Evolutionary conservation across 1,284 basidiomycete species (phyloP).

Genomic region (Ganoderma multipileum): DNA sequence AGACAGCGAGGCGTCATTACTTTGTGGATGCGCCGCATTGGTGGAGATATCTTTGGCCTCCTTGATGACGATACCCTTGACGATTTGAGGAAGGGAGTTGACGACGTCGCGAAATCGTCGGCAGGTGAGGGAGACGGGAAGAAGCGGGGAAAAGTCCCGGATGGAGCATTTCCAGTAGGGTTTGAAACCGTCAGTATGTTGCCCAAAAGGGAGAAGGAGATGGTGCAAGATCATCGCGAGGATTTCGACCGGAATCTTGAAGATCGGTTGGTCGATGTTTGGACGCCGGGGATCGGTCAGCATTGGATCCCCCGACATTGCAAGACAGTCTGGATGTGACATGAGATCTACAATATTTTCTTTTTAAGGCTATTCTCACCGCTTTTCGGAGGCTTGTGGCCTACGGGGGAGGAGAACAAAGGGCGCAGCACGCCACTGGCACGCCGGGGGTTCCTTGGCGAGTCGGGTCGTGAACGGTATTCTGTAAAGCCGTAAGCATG

Average conservation of each 20-base stretch:
- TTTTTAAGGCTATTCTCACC: neutral
- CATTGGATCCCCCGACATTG: neutral
- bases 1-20: neutral
- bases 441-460: neutral
- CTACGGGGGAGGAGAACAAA: neutral
- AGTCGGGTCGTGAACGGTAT: neutral
- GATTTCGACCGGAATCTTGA: neutral
- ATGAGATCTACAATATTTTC: neutral
- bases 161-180: neutral
- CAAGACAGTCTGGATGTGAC: neutral
- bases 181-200: neutral
- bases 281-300: neutral
- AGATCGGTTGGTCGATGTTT: neutral
- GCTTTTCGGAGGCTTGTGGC: neutral
- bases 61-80: neutral
- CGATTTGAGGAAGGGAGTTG: neutral
- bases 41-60: neutral
- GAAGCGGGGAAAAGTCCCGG: neutral
- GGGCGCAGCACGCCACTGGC: neutral
- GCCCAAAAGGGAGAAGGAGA: neutral
- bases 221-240: neutral
- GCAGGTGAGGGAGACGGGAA: neutral
- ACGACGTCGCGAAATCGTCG: neutral
- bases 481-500: neutral
- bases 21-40: neutral